Conservation (phyloP, 1,139 yeast species). For the Blastobotrys ciferrii region DNA sequence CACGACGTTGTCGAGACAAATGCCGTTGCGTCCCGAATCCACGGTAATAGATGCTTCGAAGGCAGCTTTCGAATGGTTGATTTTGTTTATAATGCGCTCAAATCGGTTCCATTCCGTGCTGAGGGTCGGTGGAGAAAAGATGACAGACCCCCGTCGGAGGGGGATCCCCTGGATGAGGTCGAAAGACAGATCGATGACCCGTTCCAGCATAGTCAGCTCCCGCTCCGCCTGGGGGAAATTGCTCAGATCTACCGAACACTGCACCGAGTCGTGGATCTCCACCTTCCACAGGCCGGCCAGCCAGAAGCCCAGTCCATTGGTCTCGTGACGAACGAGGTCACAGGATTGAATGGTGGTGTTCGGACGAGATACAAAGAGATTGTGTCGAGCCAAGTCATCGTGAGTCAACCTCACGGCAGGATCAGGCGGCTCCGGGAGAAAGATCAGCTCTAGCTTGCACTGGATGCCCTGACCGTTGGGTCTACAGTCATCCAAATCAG, state of each 20-base stretch:
- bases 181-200: not conserved
- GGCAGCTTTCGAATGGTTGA: not conserved
- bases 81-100: not conserved
- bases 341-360: not conserved
- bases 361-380: not conserved
- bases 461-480: not conserved
- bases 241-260: not conserved
- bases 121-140: not conserved
- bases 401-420: not conserved
- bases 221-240: not conserved
- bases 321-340: not conserved
- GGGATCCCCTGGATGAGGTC: not conserved
- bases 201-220: not conserved
- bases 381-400: not conserved
- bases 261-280: not conserved
- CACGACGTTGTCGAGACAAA: not conserved
- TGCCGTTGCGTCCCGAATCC: not conserved
- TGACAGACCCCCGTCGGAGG: not conserved
- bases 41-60: not conserved
- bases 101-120: not conserved
- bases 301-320: not conserved
- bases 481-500: not conserved
- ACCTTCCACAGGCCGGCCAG: not conserved
- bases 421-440: not conserved
- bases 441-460: not conserved